Evolutionary conservation across 768 basidiomycete species (phyloP).

Genomic region (Mycena venus): DNA sequence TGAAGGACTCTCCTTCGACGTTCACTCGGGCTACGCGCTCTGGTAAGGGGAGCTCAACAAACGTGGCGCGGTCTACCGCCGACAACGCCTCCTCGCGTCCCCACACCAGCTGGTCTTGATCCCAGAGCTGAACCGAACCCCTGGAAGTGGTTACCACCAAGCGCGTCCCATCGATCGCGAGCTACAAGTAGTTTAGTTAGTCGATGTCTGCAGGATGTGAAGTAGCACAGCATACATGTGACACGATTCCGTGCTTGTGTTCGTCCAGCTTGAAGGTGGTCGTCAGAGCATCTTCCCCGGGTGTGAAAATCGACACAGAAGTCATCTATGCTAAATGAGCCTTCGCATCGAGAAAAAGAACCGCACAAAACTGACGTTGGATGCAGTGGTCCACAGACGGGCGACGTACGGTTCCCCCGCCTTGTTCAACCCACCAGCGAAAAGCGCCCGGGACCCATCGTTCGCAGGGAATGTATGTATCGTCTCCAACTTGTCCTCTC

Average conservation of each 20-base stretch:
- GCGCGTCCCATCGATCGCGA: constrained; percentile 64
- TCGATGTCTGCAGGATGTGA: neutral
- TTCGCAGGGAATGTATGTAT: constrained; percentile 68
- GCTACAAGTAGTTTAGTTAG: constrained; percentile 47
- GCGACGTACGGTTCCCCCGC: constrained; percentile 68
- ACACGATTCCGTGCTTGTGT: constrained; percentile 73
- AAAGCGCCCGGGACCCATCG: constrained; percentile 63
- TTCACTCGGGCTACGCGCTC: constrained; percentile 45
- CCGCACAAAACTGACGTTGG: constrained; percentile 13
- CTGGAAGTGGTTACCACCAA: constrained; percentile 78
- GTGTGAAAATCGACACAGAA: constrained; percentile 65
- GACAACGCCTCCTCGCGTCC: constrained; percentile 86
- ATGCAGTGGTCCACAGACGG: constrained; percentile 55
- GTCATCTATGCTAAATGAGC: constrained; percentile 59
- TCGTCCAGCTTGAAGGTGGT: constrained; percentile 78
- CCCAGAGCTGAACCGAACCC: constrained; percentile 84
- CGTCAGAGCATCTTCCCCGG: constrained; percentile 59
- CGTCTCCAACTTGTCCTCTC: constrained; percentile 53
- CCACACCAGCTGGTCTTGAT: constrained; percentile 74
- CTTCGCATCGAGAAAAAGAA: constrained; percentile 9
- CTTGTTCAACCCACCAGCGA: constrained; percentile 67
- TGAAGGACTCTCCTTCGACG: constrained; percentile 65
- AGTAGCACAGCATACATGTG: constrained; percentile 61
- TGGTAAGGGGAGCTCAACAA: constrained; percentile 79
- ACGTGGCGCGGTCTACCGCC: constrained; percentile 70